Evolutionary conservation across 192 early-diverging fungal species (phyloP).

Genomic region (Nowakowskiella sp.): DNA sequence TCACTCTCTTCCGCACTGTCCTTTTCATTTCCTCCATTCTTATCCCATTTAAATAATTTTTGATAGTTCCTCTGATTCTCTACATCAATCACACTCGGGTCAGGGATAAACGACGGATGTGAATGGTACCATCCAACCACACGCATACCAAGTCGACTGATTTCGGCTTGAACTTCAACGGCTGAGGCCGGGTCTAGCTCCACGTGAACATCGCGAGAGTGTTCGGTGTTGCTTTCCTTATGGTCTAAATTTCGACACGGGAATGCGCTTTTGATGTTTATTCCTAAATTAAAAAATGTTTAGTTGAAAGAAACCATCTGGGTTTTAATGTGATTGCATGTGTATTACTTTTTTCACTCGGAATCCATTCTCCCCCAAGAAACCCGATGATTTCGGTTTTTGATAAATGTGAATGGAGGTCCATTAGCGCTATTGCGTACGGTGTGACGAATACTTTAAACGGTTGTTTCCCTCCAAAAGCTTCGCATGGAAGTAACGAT

Average conservation of each 20-base stretch:
- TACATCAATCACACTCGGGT: conserved; percentile 82
- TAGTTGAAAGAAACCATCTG: not conserved
- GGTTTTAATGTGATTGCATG: conserved; percentile 6
- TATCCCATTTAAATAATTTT: conserved; percentile 58
- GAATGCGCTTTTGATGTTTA: conserved; percentile 58
- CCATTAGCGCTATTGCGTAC: conserved; percentile 75
- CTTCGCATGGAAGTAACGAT: too few species aligned
- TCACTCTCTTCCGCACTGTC: not conserved
- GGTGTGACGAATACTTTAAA: conserved; percentile 67
- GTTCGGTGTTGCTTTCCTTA: conserved; percentile 32
- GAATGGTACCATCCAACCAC: conserved; percentile 96
- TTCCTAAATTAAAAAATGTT: conserved; percentile 20
- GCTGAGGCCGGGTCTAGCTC: conserved; percentile 82
- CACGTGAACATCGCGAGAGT: conserved; percentile 66
- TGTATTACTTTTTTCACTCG: conserved; percentile 27
- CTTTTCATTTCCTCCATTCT: conserved; percentile 15
- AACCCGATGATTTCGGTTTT: conserved; percentile 84
- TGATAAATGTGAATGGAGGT: conserved; percentile 89
- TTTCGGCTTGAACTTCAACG: conserved; percentile 64
- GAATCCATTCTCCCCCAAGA: conserved; percentile 70
- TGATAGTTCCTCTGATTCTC: conserved; percentile 86
- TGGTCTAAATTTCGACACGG: conserved; percentile 70
- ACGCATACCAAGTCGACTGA: conserved; percentile 59
- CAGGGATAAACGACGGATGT: conserved; percentile 81
- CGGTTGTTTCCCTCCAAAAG: conserved; percentile 73